phyloP scores from a whole-genome alignment of 768 basidiomycete genomes.

The Wakefieldia striispora region DNA sequence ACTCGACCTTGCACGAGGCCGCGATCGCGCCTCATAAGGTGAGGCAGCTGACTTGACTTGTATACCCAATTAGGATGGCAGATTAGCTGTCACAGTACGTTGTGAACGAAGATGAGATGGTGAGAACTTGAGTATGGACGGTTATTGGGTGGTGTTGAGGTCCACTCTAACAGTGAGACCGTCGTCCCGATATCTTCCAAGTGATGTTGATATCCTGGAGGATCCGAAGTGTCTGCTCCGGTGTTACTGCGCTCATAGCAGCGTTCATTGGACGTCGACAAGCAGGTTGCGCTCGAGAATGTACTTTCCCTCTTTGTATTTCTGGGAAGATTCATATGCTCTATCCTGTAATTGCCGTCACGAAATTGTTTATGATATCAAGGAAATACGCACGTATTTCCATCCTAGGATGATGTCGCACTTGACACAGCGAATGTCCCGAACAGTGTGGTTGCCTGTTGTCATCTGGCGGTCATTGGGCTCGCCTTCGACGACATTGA shows the following conservation, averaged over 20 bases:
- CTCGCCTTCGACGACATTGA: constrained; percentile 89
- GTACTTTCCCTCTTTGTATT: constrained; percentile 98
- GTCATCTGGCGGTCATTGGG: constrained; percentile 94
- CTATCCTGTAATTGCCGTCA: constrained; percentile 60
- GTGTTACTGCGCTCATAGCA: constrained; percentile 8
- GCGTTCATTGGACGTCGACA: constrained; percentile 72
- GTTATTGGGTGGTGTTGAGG: constrained; percentile 8
- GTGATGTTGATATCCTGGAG: constrained; percentile 12
- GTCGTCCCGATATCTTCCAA: constrained; percentile 8
- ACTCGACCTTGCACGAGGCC: not conserved
- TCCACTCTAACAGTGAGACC: constrained; percentile 18
- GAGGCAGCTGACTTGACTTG: constrained; percentile 11
- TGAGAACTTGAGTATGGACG: constrained; percentile 10
- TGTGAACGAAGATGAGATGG: constrained; percentile 18
- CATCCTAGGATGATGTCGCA: constrained; percentile 87
- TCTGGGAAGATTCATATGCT: constrained; percentile 87
- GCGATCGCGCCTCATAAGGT: constrained; percentile 1
- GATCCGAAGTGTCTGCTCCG: constrained; percentile 2
- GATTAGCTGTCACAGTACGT: constrained; percentile 18
- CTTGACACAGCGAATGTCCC: constrained; percentile 93
- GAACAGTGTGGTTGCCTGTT: constrained; percentile 93
- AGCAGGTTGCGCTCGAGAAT: constrained; percentile 94
- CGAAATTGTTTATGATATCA: not conserved
- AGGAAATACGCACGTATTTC: constrained; percentile 77
- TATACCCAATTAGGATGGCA: constrained; percentile 28